Evolutionary conservation across 441 rosid genomes (phyloP), one percentile per base, ranked within the genome.

Genomic region (Gossypium gossypioides): DNA sequence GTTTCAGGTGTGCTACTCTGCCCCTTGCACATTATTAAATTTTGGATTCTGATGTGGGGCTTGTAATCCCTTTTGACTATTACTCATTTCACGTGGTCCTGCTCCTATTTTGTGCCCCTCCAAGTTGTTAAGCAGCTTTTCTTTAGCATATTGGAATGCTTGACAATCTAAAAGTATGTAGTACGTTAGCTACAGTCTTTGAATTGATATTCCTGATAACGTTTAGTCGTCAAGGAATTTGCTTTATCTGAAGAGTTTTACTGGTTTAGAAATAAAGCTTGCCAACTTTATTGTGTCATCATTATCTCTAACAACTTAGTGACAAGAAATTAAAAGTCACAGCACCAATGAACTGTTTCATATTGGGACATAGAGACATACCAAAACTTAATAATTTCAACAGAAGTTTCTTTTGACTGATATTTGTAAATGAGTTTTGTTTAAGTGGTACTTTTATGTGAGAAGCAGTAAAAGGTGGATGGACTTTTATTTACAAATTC

Each of bases 41-140:
- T 7, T 46, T 48, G 44, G 68, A 54, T 18, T 40, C 25, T 25
- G 58, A 57, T 67, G 58, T 50, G 44, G 71, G 71, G 71, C 16
- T 50, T 67, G 15, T 6, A 67, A 50, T 27, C 71, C 24, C 60
- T 55, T 54, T n/a, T 44, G 44, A 52, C 52, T 77, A 10, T 54
- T 52, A 37, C 19, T 37, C 29, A n/a, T 61, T 9, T 19, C 58
- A 54, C 9, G 52, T 77, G 54, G 74, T 51, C 57, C 55, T 69
- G 8, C 44, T n/a, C n/a, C 4, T 48, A 16, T 48, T 48, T 25
- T 1, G 6, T 24, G 40, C 22, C 56, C 19, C 57, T 6, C 57
- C 57, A 16, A 52, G 24, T 52, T 15, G 58, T 54, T 54, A 54
- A 6, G 58, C 8, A 19, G 25, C 5, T 19, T 19, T 54, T 52